Conservation (phyloP, 176 grass and related monocot species). For the Oryza officinalis region DNA sequence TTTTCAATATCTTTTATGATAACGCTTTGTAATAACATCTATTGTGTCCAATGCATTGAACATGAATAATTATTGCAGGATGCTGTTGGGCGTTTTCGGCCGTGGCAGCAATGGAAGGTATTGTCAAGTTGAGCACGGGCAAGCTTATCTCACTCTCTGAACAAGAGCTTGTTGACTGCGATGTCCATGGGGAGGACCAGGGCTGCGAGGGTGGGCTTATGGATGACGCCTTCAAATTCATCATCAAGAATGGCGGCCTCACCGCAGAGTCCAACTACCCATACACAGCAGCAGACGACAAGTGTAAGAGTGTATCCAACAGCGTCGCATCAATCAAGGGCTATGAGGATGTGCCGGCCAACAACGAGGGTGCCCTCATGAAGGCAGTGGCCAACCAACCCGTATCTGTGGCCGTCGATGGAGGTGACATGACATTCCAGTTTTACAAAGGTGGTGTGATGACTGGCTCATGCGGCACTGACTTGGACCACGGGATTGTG, state of each 20-base stretch:
- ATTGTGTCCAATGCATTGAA: too few relatives aligned
- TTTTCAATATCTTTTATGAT: not conserved
- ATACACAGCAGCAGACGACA: constrained; percentile 24
- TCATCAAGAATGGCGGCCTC: constrained; percentile 17
- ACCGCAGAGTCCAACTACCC: constrained; percentile 37
- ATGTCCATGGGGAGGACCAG: constrained; percentile 40
- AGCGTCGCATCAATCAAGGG: constrained; percentile 31
- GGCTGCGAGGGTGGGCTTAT: constrained; percentile 48
- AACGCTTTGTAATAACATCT: not conserved
- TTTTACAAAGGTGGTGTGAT: constrained; percentile 52
- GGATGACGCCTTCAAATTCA: constrained; percentile 54
- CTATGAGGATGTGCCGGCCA: constrained; percentile 40
- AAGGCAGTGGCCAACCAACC: constrained; percentile 52
- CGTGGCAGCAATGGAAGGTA: constrained; percentile 36
- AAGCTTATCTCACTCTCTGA: constrained; percentile 47
- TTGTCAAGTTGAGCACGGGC: constrained; percentile 39
- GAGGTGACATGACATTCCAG: constrained; percentile 37
- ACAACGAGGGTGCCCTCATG: constrained; percentile 41
- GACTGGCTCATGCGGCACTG: constrained; percentile 24
- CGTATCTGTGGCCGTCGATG: constrained; percentile 47
- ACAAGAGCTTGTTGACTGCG: constrained; percentile 54
- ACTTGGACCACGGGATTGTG: constrained; percentile 42
- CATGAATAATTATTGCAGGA: not conserved
- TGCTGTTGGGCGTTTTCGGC: constrained; percentile 53
- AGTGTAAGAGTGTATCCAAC: constrained; percentile 32